A percentile compares a stretch with the other conserved stretches of the same genome.
phyloP scores from a whole-genome alignment of 2,329 filamentous ascomycete species.

The Byssoonygena ceratinophila region DNA sequence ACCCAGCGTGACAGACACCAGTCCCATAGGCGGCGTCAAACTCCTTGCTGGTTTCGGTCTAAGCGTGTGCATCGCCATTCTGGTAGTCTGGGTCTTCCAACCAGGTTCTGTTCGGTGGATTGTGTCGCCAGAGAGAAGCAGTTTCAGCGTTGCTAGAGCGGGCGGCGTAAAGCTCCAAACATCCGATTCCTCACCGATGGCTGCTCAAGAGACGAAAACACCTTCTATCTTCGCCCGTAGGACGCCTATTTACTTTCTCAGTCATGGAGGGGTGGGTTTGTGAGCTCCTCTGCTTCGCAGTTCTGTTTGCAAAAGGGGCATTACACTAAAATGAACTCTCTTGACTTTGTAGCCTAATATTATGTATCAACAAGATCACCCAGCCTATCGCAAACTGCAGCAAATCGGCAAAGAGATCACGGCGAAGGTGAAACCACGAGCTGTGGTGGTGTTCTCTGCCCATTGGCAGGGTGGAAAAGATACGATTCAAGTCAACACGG shows the following conservation, averaged over 20 bases:
- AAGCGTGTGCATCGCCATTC: not conserved
- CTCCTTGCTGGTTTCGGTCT: not conserved
- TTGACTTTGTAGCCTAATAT: conserved; percentile 54
- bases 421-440: conserved; percentile 56
- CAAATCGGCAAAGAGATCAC: conserved; percentile 61
- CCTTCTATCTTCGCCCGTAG: conserved; percentile 13
- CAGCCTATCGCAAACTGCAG: conserved; percentile 55
- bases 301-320: not conserved
- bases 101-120: not conserved
- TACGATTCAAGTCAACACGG: conserved; percentile 55
- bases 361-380: conserved; percentile 58
- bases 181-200: not conserved
- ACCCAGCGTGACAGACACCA: not conserved
- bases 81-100: not conserved
- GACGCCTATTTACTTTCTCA: conserved; percentile 46
- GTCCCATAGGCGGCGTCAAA: not conserved
- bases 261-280: conserved; percentile 37
- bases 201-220: not conserved
- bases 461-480: conserved; percentile 57
- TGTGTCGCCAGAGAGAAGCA: not conserved
- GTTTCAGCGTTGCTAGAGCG: not conserved
- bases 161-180: not conserved
- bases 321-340: too few relatives aligned
- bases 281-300: not conserved
- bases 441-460: conserved; percentile 64